Evolutionary conservation across 148 eudicot genomes (phyloP), one percentile per base, ranked within the genome.

Genomic region (Chenopodium quinoa): DNA sequence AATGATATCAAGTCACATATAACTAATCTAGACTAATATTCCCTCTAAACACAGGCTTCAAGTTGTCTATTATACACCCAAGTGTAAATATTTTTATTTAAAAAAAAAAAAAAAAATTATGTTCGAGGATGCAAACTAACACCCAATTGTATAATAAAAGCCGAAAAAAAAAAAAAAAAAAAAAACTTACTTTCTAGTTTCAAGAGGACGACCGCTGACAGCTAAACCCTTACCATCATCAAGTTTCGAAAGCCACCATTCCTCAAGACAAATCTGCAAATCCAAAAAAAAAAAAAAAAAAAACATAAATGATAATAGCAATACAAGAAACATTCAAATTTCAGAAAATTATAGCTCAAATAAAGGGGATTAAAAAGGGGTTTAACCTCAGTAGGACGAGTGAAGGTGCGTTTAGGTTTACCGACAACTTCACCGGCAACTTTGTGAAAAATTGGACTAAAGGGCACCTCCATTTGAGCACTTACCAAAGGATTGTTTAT

Each of bases 181-280:
- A 0, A 60, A 32, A 6, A 9, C 1, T 60, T 84, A 84, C 86
- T 54, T 84, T 29, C 66, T 46, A 11, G 13, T 46, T n/a, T 84
- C 83, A 22, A 29, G 1, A n/a, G 86, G 82, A 23, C 74, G 63
- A 70, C 86, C 86, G 17, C 86, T 40, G 0, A 84, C 80, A 29
- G 83, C 71, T 13, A 84, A 58, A 12, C 86, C 86, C 27, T 76
- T 54, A 12, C 66, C 83, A 17, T 50, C 46, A 29, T 37, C 32
- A 3, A 77, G 80, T 71, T 70, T 84, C 6, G 71, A 80, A 71
- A 84, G 71, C 86, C 86, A 84, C 86, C 86, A 84, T 27, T 84
- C 86, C 68, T 47, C 86, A 71, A 84, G 86, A 76, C 83, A 79
- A 32, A 84, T 75, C 82, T 80, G 82, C 44, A 23, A 72, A 3